Evolutionary conservation across 2,329 filamentous ascomycete genomes (phyloP).

Genomic region (Fonsecaea erecta): DNA sequence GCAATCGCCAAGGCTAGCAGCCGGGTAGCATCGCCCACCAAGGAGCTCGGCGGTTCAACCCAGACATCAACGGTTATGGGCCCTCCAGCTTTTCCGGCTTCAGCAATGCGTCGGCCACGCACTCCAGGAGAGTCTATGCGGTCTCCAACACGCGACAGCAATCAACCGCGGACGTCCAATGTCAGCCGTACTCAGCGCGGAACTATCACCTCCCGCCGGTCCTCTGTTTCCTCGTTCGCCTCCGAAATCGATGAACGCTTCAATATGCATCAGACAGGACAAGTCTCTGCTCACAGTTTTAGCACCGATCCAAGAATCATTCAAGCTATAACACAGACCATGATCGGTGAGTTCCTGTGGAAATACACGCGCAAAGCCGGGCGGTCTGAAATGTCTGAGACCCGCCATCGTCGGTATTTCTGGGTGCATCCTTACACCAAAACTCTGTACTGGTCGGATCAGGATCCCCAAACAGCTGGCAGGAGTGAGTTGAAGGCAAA

Average conservation of each 20-base stretch:
- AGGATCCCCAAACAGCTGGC: conserved; percentile 80
- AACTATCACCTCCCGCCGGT: conserved; percentile 59
- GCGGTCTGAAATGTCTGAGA: conserved; percentile 84
- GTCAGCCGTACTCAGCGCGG: conserved; percentile 41
- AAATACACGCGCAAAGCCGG: conserved; percentile 97
- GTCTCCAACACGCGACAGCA: conserved; percentile 57
- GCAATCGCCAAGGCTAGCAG: conserved; percentile 77
- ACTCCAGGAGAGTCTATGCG: conserved; percentile 63
- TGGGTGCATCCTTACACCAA: conserved; percentile 98
- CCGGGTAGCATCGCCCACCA: conserved; percentile 54
- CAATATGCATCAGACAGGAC: conserved; percentile 68
- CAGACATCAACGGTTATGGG: conserved; percentile 64
- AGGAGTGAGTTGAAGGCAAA: conserved; percentile 77
- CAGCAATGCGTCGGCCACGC: conserved; percentile 67
- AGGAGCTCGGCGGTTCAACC: conserved; percentile 15
- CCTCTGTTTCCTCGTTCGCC: conserved; percentile 91
- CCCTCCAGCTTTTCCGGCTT: conserved; percentile 81
- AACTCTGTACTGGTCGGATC: conserved; percentile 94
- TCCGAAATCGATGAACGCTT: conserved; percentile 93
- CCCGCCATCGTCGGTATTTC: conserved; percentile 92
- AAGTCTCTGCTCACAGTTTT: conserved; percentile 63
- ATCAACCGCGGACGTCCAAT: conserved; percentile 59
- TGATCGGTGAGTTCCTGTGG: conserved; percentile 99
- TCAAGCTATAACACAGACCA: conserved; percentile 97
- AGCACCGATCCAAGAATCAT: conserved; percentile 96